These are phyloP conservation scores for Colletotrichum brevisporum DNA, from an alignment of 2,329 filamentous ascomycete genomes.

Conservation along the genomic window DNA sequence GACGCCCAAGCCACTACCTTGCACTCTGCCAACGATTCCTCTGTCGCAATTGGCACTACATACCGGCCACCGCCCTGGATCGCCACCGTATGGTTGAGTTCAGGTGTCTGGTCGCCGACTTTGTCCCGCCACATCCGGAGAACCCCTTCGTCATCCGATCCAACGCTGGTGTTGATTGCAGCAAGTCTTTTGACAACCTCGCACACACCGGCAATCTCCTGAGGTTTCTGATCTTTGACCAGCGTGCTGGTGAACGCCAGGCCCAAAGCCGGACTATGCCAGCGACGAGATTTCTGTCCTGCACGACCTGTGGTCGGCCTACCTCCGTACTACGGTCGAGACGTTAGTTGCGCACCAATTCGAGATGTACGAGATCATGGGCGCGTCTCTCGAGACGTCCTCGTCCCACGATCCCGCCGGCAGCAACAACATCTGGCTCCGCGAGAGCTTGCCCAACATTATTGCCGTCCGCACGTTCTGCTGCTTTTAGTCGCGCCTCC, in stretches of 20 bases:
- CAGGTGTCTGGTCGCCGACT: no score
- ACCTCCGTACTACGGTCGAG: slow-evolving; percentile 64
- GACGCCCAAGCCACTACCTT: slow-evolving; percentile 66
- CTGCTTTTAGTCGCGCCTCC: slow-evolving; percentile 64
- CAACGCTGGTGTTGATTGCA: slow-evolving; percentile 68
- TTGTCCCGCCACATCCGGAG: slow-evolving; percentile 61
- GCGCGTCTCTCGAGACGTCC: slow-evolving; percentile 46
- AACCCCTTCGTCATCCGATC: slow-evolving; percentile 67
- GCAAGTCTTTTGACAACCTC: slow-evolving; percentile 66
- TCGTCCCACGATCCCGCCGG: slow-evolving; percentile 30
- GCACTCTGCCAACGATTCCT: slow-evolving; percentile 64
- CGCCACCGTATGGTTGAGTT: no score
- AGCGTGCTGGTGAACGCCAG: no score
- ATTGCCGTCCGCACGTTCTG: slow-evolving; percentile 67
- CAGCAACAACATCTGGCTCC: slow-evolving; percentile 58
- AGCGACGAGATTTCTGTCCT: slow-evolving; percentile 59
- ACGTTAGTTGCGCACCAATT: slow-evolving; percentile 67
- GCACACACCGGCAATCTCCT: slow-evolving; percentile 68
- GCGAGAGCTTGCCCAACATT: slow-evolving; percentile 62
- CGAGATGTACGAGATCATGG: slow-evolving; percentile 66
- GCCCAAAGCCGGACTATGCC: slow-evolving; percentile 62
- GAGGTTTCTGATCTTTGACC: slow-evolving; percentile 67
- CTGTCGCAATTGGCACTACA: slow-evolving; percentile 64
- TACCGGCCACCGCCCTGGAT: slow-evolving; percentile 63
- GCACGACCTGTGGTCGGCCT: slow-evolving; percentile 65